These are phyloP conservation scores for Guadua angustifolia DNA, from an alignment of 176 grass and related monocot genomes.

Conservation along the genomic window DNA sequence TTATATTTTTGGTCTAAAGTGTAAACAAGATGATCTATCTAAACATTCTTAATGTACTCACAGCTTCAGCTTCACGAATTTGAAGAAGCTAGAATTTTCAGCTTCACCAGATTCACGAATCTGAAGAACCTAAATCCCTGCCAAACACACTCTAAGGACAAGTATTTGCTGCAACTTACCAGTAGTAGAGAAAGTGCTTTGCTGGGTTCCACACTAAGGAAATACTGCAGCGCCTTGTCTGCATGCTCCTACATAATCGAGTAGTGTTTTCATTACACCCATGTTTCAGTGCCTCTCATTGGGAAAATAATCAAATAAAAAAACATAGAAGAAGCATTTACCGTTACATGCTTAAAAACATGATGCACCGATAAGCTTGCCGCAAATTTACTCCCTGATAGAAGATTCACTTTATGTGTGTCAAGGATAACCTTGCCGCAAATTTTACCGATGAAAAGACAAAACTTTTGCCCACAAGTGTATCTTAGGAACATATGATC, in stretches of 20 bases:
- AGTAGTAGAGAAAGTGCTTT: constrained; percentile 75
- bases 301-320: constrained; percentile 21
- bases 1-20: too few species aligned
- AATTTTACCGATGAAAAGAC: constrained; percentile 2
- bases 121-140: too few species aligned
- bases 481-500: constrained; percentile 15
- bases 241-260: constrained; percentile 84
- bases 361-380: constrained; percentile 83
- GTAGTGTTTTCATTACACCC: constrained; percentile 5
- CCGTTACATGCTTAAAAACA: constrained; percentile 86
- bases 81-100: too few species aligned
- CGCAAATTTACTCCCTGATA: constrained; percentile 73
- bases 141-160: too few species aligned
- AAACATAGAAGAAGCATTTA: constrained; percentile 49
- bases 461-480: neutral
- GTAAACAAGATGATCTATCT: too few species aligned
- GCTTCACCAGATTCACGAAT: too few species aligned
- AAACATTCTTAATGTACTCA: too few species aligned
- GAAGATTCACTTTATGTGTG: constrained; percentile 39
- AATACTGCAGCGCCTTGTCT: constrained; percentile 89
- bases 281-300: constrained; percentile 21
- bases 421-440: constrained; percentile 22
- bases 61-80: too few species aligned
- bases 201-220: constrained; percentile 65
- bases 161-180: constrained; percentile 52